Base-by-base conservation (phyloP, 2,329 filamentous ascomycete species). In the Colletotrichum australisinense region DNA sequence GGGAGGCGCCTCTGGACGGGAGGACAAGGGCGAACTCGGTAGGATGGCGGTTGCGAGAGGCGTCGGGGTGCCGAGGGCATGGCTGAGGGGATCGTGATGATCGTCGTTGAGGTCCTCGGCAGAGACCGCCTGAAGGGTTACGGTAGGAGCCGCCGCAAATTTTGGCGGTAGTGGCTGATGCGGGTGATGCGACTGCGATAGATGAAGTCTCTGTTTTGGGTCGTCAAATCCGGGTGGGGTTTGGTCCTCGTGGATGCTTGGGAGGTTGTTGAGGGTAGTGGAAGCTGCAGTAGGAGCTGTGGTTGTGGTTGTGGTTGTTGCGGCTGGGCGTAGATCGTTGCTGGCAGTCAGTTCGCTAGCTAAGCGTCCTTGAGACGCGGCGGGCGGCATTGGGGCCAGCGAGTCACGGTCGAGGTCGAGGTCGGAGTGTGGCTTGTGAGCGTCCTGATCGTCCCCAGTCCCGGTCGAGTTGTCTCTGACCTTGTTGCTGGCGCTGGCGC, bases 271-370 rank as follows among this genome's bases (percentile, higher is more conserved):
- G 35, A n/a, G 57, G 42, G 64, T 30, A 28, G 72, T 53, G 53
- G 68, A 52, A 24, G 72, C 64, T 46, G 69, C 73, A 63, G 74
- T 75, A 59, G 80, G 76, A 68, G 59, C 30, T 80, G 78, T 79
- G 74, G 83, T 81, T 69, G 42, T 12, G 32, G 32, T 82, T 69
- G 42, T 35, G 32, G 32, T 82, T 69, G 42, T 59, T 60, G 76
- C 75, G 69, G 76, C 71, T 38, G 74, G 55, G 49, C 69, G 83
- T 76, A 79, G 83, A 83, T 85, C 83, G 72, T 78, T 83, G 67
- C 78, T 83, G 67, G 78, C 81, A 38, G 70, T 73, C 72, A 62
- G 67, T 75, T 74, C 72, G 71, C 73, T 78, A 75, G 76, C 35
- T 32, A 65, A 67, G 76, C 74, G 72, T 73, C 65, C 63, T 72